Evolutionary conservation across 352 stramenopile genomes (phyloP).

Genomic region (Hyaloperonospora arabidopsidis): DNA sequence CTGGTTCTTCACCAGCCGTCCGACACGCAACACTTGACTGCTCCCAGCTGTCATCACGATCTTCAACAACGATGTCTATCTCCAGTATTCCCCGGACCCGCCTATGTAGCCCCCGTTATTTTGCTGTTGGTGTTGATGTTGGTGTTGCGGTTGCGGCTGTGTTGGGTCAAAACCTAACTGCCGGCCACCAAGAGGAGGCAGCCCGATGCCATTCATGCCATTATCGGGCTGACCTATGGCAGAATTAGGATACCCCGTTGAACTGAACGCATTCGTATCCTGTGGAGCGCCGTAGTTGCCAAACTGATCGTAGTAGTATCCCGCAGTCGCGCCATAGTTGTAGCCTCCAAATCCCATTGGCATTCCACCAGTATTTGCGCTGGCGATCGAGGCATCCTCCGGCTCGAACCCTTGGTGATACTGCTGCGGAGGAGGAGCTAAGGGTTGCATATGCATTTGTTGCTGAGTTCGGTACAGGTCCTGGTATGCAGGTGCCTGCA

Average conservation of each 20-base stretch:
- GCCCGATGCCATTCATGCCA: constrained; percentile 16
- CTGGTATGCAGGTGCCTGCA: constrained; percentile 30
- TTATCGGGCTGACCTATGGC: constrained; percentile 24
- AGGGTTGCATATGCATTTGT: constrained; percentile 32
- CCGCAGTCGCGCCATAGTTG: constrained; percentile 19
- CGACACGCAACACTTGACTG: constrained; percentile 6
- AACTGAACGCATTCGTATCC: constrained; percentile 30
- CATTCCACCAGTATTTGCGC: constrained; percentile 17
- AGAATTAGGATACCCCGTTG: constrained; percentile 21
- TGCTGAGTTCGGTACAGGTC: constrained; percentile 30
- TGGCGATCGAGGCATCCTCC: constrained; percentile 37
- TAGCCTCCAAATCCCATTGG: constrained; percentile 31
- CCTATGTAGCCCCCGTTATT: constrained; percentile 39
- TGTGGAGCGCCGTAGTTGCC: constrained; percentile 26
- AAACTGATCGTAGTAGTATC: constrained; percentile 35
- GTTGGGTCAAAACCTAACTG: constrained; percentile 28
- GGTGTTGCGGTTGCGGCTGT: constrained; percentile 25
- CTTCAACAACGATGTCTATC: constrained; percentile 22
- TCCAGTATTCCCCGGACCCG: constrained; percentile 48
- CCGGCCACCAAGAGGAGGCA: constrained; percentile 24
- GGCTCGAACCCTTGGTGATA: constrained; percentile 56
- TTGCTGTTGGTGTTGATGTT: constrained; percentile 26
- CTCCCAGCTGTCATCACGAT: constrained; percentile 7
- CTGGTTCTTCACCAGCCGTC: constrained; percentile 1
- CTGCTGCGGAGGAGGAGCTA: constrained; percentile 27